Evolutionary conservation across 2,329 filamentous ascomycete species (phyloP).

Genomic region (Epicoccum nigrum): DNA sequence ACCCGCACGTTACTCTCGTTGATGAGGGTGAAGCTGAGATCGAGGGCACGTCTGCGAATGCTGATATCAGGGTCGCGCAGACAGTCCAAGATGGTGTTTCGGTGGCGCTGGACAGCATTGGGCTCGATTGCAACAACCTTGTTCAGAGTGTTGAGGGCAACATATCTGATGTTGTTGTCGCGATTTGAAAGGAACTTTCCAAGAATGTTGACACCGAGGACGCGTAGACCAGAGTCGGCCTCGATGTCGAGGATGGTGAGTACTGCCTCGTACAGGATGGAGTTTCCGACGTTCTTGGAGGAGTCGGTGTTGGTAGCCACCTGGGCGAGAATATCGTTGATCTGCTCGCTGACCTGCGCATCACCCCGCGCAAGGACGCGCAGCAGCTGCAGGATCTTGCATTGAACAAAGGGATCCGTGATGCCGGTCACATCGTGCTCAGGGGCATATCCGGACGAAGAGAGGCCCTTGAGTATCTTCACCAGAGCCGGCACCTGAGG

Average conservation of each 20-base stretch:
- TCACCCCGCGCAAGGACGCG: conserved; percentile 88
- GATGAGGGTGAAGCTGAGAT: conserved; percentile 96
- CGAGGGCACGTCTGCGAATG: conserved; percentile 91
- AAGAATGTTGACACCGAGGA: conserved; percentile 96
- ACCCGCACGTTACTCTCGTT: conserved; percentile 96
- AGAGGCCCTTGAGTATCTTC: conserved; percentile 87
- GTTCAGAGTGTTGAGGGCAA: conserved; percentile 94
- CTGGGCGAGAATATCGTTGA: conserved; percentile 97
- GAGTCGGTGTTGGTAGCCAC: conserved; percentile 98
- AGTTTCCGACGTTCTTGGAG: conserved; percentile 97
- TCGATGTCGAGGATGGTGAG: conserved; percentile 98
- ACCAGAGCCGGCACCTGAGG: conserved; percentile 84
- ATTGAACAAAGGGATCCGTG: conserved; percentile 95
- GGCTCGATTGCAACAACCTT: conserved; percentile 98
- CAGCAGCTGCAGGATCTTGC: conserved; percentile 89
- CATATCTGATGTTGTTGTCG: conserved; percentile 99
- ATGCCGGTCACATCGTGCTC: conserved; percentile 99
- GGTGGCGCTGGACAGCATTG: conserved; percentile 94
- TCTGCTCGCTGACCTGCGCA: conserved; percentile 87
- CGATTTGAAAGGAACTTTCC: conserved; percentile 98
- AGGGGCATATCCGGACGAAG: conserved; percentile 93
- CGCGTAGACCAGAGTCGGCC: conserved; percentile 90
- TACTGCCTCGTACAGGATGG: conserved; percentile 96
- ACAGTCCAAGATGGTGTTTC: conserved; percentile 97
- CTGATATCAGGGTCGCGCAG: conserved; percentile 97